phyloP scores from a whole-genome alignment of 768 basidiomycete genomes.

The Lepiota brunneoincarnata region DNA sequence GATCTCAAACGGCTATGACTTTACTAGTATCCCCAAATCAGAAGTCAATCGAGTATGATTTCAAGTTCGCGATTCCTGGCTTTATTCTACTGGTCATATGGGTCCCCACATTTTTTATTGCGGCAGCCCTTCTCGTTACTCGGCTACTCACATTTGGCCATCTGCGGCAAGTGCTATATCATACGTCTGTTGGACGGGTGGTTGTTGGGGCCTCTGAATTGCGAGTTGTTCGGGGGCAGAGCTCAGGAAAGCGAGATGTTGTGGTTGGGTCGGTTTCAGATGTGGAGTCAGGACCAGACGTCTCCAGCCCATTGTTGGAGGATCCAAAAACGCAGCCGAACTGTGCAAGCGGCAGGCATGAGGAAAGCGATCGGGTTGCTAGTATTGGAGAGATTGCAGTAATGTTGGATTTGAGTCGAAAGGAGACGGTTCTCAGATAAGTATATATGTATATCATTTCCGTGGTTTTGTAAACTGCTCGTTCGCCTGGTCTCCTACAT shows the following conservation, averaged over 20 bases:
- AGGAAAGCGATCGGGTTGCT: too few species aligned
- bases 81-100: not conserved
- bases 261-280: too few species aligned
- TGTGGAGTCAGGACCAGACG: too few species aligned
- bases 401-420: too few species aligned
- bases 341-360: too few species aligned
- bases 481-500: too few species aligned
- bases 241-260: too few species aligned
- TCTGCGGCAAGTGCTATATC: not conserved
- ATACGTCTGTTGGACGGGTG: not conserved
- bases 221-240: not conserved
- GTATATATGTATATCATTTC: slow-evolving; percentile 12
- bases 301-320: too few species aligned
- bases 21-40: not conserved
- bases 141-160: not conserved
- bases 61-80: not conserved
- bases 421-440: not conserved
- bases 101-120: not conserved
- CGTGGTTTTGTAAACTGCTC: not conserved
- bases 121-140: not conserved
- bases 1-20: not conserved
- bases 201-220: not conserved
- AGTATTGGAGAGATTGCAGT: too few species aligned
- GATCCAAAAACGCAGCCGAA: too few species aligned
- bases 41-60: not conserved